Evolutionary conservation across 441 rosid species (phyloP).

Genomic region (Capsella rubella): DNA sequence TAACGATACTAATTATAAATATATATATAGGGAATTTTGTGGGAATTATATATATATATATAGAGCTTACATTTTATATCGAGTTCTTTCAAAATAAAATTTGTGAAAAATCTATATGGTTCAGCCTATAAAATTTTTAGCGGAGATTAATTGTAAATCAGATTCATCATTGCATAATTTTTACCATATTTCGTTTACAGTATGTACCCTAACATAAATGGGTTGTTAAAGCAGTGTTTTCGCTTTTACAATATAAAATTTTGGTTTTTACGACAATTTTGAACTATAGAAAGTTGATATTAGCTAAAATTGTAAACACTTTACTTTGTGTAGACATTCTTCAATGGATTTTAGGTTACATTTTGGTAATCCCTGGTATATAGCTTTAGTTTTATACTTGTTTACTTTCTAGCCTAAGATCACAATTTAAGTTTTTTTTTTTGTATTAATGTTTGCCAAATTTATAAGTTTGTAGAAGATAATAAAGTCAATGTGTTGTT

Average conservation of each 20-base stretch:
- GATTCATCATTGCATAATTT: background rate
- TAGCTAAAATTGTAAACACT: background rate
- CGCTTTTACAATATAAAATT: background rate
- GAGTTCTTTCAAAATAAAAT: too few relatives aligned
- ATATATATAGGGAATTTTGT: too few relatives aligned
- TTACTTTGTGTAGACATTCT: background rate
- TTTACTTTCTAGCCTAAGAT: background rate
- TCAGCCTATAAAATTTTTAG: too few relatives aligned
- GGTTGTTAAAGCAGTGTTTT: background rate
- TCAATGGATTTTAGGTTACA: background rate
- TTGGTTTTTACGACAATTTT: background rate
- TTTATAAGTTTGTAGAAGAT: background rate
- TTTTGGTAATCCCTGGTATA: background rate
- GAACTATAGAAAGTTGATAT: background rate
- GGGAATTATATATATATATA: too few relatives aligned
- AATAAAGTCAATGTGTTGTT: background rate
- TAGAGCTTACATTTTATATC: background rate
- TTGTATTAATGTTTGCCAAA: background rate
- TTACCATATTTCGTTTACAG: background rate
- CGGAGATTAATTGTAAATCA: background rate
- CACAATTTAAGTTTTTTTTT: background rate
- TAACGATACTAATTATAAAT: background rate
- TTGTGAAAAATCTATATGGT: too few relatives aligned
- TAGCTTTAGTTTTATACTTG: background rate
- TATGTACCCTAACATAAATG: background rate